phyloP scores from a whole-genome alignment of 176 grass and related monocot genomes.

The Bolboschoenus planiculmis region DNA sequence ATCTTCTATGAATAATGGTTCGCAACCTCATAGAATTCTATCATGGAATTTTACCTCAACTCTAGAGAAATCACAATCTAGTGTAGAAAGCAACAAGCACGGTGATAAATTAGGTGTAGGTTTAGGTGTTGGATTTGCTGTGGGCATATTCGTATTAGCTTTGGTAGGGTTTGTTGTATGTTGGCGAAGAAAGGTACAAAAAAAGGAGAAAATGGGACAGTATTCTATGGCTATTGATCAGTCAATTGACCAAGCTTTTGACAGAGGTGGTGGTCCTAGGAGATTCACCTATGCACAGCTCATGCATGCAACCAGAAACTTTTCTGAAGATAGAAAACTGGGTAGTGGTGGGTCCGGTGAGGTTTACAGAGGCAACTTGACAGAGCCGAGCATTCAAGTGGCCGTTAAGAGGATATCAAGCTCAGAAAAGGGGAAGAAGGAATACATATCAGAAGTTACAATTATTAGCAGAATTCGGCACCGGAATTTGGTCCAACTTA shows the following conservation, averaged over 20 bases:
- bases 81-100: background rate
- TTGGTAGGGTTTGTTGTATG: conserved; percentile 10
- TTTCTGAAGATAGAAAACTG: conserved; percentile 38
- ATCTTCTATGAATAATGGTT: conserved; percentile 1
- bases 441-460: conserved; percentile 39
- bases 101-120: background rate
- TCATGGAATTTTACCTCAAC: conserved; percentile 23
- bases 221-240: background rate
- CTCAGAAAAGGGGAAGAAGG: conserved; percentile 30
- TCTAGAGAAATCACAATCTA: conserved; percentile 8
- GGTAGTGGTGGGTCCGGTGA: conserved; percentile 44
- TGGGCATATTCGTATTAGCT: background rate
- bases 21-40: conserved; percentile 21
- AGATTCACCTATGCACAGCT: conserved; percentile 28
- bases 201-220: background rate
- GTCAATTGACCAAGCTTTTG: background rate
- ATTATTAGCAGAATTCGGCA: conserved; percentile 51
- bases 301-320: conserved; percentile 35
- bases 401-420: conserved; percentile 37
- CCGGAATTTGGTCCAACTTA: conserved; percentile 44
- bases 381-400: background rate
- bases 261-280: conserved; percentile 1
- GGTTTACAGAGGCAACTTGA: conserved; percentile 45
- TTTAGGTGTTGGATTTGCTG: conserved; percentile 6
- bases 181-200: background rate